Conservation (phyloP, 192 early-diverging fungal species). For the Phlyctochytrium planicorne region DNA sequence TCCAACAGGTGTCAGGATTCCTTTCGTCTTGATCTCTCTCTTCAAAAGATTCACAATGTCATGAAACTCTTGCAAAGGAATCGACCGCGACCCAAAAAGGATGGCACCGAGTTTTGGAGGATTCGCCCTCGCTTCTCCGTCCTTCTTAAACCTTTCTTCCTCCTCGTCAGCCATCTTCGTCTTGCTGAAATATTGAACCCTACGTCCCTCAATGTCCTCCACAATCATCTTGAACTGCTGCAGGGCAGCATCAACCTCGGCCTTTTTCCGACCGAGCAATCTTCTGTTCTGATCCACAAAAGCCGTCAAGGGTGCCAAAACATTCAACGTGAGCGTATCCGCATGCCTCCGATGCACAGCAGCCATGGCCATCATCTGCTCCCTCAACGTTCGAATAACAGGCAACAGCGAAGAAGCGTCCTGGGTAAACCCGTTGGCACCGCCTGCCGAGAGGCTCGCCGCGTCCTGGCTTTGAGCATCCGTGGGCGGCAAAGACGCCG, state of each 20-base stretch:
- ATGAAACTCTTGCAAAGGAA: slow-evolving; percentile 13
- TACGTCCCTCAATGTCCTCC: slow-evolving; percentile 18
- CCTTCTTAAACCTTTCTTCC: not conserved
- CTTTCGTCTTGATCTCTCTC: slow-evolving; percentile 27
- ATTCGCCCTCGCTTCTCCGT: not conserved
- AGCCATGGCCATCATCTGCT: slow-evolving; percentile 19
- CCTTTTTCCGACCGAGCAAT: slow-evolving; percentile 28
- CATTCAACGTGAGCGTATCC: slow-evolving; percentile 31
- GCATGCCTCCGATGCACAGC: slow-evolving; percentile 32
- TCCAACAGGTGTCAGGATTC: slow-evolving; percentile 30
- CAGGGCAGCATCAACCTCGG: slow-evolving; percentile 32
- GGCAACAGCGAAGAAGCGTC: slow-evolving; percentile 10
- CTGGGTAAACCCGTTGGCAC: not conserved
- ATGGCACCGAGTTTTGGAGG: slow-evolving; percentile 4
- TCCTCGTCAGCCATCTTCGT: slow-evolving; percentile 1
- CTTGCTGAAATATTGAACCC: not conserved
- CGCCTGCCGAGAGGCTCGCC: not conserved
- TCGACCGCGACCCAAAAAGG: slow-evolving; percentile 26
- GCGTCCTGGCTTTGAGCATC: not conserved
- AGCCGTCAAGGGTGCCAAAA: slow-evolving; percentile 25
- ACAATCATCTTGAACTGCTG: slow-evolving; percentile 6
- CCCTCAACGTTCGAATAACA: not conserved
- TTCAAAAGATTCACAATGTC: slow-evolving; percentile 23
- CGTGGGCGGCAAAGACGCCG: no score
- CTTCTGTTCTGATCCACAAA: slow-evolving; percentile 31